Conservation (phyloP, 176 grass and related monocot species). For the Aegilops longissima region DNA sequence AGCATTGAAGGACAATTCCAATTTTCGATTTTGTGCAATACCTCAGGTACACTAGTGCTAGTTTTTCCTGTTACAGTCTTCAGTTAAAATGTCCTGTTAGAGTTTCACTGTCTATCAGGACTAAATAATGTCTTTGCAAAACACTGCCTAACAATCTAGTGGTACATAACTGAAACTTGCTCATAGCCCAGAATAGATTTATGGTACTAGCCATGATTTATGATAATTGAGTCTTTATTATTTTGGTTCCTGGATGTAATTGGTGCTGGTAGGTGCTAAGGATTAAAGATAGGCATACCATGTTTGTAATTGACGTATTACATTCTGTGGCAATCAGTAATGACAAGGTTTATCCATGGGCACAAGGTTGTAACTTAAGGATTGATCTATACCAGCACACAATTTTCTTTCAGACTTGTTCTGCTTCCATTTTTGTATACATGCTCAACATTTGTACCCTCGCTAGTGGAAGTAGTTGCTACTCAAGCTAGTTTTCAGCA, state of each 20-base stretch:
- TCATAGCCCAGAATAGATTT: background rate
- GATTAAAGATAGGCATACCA: background rate
- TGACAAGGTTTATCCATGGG: background rate
- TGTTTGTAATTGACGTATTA: background rate
- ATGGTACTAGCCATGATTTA: background rate
- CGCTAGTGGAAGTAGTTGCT: background rate
- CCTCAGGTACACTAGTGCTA: conserved; percentile 66
- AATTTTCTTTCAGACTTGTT: background rate
- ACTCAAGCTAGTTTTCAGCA: background rate
- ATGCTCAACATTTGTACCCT: background rate
- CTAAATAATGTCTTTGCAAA: background rate
- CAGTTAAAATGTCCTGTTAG: background rate
- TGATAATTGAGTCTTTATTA: background rate
- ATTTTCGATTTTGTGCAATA: conserved; percentile 91
- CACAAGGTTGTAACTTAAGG: background rate
- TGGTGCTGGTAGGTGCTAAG: no score
- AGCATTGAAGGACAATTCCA: conserved; percentile 65
- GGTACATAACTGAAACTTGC: background rate
- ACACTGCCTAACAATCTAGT: background rate
- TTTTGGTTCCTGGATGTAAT: background rate
- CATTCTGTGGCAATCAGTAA: background rate
- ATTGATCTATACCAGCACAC: conserved; percentile 1
- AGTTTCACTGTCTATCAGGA: background rate
- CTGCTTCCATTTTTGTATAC: background rate
- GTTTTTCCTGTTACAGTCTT: background rate